Base-by-base conservation (phyloP, 805 yeast species). In the Pichia occidentalis region DNA sequence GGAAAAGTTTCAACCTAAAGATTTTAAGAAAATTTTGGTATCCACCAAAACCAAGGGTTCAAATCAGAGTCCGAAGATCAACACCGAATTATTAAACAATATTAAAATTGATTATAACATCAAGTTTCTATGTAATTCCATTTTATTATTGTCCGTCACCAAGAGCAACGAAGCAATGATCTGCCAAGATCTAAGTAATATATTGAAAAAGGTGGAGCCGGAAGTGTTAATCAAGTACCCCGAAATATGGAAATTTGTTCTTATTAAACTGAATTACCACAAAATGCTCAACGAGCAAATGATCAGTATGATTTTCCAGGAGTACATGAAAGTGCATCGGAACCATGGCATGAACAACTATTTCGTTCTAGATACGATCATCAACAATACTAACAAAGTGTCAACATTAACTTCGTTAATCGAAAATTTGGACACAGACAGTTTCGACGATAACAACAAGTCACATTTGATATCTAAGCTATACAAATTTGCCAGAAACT, bases 1-100 rank as follows among this genome's bases (percentile, higher is more conserved):
- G 8, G 53, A 55, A 26, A 50, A 52, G 21, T 57, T 58, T 33
- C 53, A 58, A 35, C 51, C 59, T n/a, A 57, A 51, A 16, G 57
- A 56, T 4, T 58, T 58, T 37, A 38, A 45, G 18, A 40, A 40
- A 26, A 36, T 56, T 14, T 42, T 41, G 27, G 51, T 46, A 13
- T 22, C 27, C 24, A 25, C 8, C 17, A 34, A 29, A 9, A 7
- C 18, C 13, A 19, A 22, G 3, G 17, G 8, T n/a, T 10, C 13
- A 21, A 16, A 35, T n/a, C 22, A 25, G 14, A 24, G 11, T 6
- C 18, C n/a, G 7, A 20, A 24, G 22, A 14, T 32, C 4, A 21
- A 31, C 12, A 37, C 25, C n/a, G 26, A 19, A 13, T 28, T 52
- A 12, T 28, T 40, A 6, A 36, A 51, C 12, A 43, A 42, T 21